A percentile compares a stretch with the other conserved stretches of the same genome.
Conservation (phyloP, 805 yeast species). For the Teunomyces kruisii region DNA sequence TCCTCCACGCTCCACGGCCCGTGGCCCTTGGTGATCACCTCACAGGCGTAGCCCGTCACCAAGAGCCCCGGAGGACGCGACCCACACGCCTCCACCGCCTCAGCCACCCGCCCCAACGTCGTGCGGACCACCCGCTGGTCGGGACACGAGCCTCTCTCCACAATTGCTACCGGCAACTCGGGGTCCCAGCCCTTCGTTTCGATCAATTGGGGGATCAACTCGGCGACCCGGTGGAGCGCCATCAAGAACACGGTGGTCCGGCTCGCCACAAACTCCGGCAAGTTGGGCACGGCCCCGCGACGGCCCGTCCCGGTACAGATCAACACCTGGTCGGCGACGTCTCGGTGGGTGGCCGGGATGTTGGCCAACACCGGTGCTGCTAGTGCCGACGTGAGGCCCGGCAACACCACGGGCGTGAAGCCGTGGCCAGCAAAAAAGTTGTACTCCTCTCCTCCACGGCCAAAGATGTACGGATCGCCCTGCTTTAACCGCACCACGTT, state of each 20-base stretch:
- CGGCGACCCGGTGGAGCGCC: conserved; percentile 79
- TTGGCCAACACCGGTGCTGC: conserved; percentile 81
- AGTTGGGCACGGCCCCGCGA: conserved; percentile 73
- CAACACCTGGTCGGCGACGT: conserved; percentile 87
- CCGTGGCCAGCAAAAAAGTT: conserved; percentile 68
- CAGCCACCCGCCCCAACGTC: conserved; percentile 60
- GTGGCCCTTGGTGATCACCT: conserved; percentile 36
- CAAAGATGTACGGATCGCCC: conserved; percentile 96
- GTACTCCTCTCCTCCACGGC: conserved; percentile 94
- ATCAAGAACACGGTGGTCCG: conserved; percentile 86
- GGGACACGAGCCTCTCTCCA: conserved; percentile 91
- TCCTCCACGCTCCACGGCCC: conserved; percentile 9
- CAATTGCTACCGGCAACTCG: conserved; percentile 74
- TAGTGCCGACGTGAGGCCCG: conserved; percentile 88
- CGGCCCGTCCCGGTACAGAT: conserved; percentile 95
- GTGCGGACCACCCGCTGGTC: conserved; percentile 88
- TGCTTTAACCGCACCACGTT: conserved; percentile 88
- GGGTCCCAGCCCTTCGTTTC: conserved; percentile 61
- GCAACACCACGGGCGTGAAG: conserved; percentile 68
- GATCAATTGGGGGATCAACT: conserved; percentile 48
- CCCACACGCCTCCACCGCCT: conserved; percentile 73
- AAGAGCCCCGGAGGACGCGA: conserved; percentile 92
- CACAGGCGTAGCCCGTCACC: conserved; percentile 78
- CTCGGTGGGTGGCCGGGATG: conserved; percentile 91
- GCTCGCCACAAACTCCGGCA: conserved; percentile 69